phyloP scores from a whole-genome alignment of 1,139 yeast genomes.

The Diutina sp. region DNA sequence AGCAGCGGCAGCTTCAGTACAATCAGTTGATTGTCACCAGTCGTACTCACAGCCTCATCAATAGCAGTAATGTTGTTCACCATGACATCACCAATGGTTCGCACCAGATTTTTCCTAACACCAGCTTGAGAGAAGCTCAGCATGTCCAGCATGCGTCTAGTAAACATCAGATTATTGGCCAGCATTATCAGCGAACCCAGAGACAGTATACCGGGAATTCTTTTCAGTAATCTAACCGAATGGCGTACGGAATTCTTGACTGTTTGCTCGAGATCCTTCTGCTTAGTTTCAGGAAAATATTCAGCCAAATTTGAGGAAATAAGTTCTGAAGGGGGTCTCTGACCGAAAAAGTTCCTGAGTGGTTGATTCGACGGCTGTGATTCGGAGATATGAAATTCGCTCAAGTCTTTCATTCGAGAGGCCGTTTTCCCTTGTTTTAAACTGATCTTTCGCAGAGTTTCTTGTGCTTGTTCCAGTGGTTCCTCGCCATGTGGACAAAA shows the following conservation, averaged over 20 bases:
- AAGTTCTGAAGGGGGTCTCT: conserved; percentile 86
- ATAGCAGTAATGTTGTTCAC: conserved; percentile 45
- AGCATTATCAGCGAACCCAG: neutral
- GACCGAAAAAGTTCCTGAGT: conserved; percentile 60
- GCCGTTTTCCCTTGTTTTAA: neutral
- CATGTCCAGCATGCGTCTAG: conserved; percentile 2
- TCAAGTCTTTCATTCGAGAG: neutral
- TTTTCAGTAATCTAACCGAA: conserved; percentile 46
- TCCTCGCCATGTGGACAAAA: conserved; percentile 50
- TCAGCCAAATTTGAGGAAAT: conserved; percentile 84
- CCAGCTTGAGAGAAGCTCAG: neutral
- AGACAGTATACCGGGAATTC: conserved; percentile 9
- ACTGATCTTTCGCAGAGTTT: neutral
- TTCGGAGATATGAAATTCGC: neutral
- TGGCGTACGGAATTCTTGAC: conserved; percentile 74
- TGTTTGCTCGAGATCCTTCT: conserved; percentile 63
- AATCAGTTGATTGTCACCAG: conserved; percentile 5
- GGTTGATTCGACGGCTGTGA: conserved; percentile 10
- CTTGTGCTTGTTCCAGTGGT: conserved; percentile 48
- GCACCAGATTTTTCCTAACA: conserved; percentile 3
- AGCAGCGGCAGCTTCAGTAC: conserved; percentile 1
- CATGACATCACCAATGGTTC: conserved; percentile 58
- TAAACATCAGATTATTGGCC: neutral
- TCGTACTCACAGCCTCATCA: conserved; percentile 34
- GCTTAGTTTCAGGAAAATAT: conserved; percentile 79